A percentile compares a stretch with the other conserved stretches of the same genome.
phyloP scores from a whole-genome alignment of 495 filamentous ascomycete genomes.

The Penicillium egyptiacum region DNA sequence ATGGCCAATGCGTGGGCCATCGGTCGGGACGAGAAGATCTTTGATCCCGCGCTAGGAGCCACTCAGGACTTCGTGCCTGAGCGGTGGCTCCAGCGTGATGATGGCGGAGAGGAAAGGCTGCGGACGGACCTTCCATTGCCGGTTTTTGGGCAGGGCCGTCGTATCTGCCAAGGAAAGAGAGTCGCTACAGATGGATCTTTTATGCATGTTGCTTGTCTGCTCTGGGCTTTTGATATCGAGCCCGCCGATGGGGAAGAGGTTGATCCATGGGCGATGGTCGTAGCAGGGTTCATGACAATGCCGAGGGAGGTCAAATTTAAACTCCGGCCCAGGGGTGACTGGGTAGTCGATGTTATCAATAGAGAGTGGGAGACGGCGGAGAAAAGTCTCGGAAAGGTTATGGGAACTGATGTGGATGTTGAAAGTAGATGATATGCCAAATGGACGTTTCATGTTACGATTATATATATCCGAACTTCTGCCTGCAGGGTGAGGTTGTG shows the following conservation, averaged over 20 bases:
- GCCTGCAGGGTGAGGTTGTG: no score
- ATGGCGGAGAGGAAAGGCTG: slow-evolving; percentile 10
- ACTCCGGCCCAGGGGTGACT: slow-evolving; percentile 25
- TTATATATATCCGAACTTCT: neutral
- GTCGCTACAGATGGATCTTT: slow-evolving; percentile 31
- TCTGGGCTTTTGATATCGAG: slow-evolving; percentile 36
- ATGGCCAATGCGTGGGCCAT: slow-evolving; percentile 56
- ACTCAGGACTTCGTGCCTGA: slow-evolving; percentile 27
- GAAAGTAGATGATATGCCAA: neutral
- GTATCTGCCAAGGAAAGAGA: slow-evolving; percentile 33
- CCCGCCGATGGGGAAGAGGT: slow-evolving; percentile 19
- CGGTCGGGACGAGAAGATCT: slow-evolving; percentile 26
- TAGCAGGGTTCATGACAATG: slow-evolving; percentile 32
- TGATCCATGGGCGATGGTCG: slow-evolving; percentile 34
- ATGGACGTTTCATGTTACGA: neutral
- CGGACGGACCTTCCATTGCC: slow-evolving; percentile 30
- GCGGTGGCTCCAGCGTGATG: slow-evolving; percentile 23
- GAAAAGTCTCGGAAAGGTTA: slow-evolving; percentile 15
- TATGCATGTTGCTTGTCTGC: slow-evolving; percentile 29
- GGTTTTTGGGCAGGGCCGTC: slow-evolving; percentile 33
- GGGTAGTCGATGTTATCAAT: slow-evolving; percentile 19
- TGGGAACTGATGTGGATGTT: slow-evolving; percentile 8
- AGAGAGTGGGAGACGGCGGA: slow-evolving; percentile 19
- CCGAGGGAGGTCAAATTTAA: slow-evolving; percentile 23
- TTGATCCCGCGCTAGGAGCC: slow-evolving; percentile 25